Evolutionary conservation across 78 protist species (phyloP).

Genomic region (Neovahlkampfia damariscottae): DNA sequence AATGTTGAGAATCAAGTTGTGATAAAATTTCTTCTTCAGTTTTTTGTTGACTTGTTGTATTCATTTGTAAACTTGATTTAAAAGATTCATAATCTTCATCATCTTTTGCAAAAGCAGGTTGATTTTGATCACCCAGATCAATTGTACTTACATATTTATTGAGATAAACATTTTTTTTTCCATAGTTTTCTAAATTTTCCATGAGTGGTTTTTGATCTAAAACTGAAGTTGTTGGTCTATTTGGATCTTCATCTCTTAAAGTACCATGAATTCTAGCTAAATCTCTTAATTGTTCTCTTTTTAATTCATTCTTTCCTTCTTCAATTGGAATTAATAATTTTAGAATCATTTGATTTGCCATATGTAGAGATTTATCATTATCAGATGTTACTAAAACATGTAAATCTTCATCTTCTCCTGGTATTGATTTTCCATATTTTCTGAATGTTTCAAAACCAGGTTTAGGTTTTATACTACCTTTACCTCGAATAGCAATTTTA

Average conservation of each 20-base stretch:
- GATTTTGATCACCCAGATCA: no score
- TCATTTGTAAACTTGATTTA: no score
- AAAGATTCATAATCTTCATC: no score
- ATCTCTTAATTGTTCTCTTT: conserved; percentile 66
- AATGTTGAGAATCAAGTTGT: no score
- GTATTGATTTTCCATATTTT: conserved; percentile 17
- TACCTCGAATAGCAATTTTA: conserved; percentile 69
- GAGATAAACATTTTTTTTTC: no score
- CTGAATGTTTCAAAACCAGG: no score
- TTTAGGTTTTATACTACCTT: conserved; percentile 79
- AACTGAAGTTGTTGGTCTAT: background rate
- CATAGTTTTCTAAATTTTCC: background rate
- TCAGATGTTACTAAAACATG: conserved; percentile 62
- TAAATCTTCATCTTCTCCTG: conserved; percentile 57
- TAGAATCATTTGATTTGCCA: conserved; percentile 42
- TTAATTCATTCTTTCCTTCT: conserved; percentile 73
- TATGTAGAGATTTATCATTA: conserved; percentile 35
- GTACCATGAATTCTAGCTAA: conserved; percentile 83
- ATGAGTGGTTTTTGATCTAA: background rate
- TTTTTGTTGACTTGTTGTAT: no score
- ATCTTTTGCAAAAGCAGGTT: no score
- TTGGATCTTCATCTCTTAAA: conserved; percentile 33
- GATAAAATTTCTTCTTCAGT: no score
- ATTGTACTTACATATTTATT: no score
- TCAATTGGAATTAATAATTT: conserved; percentile 53